These are phyloP conservation scores for Cyclotella baltica DNA, from an alignment of 108 stramenopile species.

Conservation along the genomic window DNA sequence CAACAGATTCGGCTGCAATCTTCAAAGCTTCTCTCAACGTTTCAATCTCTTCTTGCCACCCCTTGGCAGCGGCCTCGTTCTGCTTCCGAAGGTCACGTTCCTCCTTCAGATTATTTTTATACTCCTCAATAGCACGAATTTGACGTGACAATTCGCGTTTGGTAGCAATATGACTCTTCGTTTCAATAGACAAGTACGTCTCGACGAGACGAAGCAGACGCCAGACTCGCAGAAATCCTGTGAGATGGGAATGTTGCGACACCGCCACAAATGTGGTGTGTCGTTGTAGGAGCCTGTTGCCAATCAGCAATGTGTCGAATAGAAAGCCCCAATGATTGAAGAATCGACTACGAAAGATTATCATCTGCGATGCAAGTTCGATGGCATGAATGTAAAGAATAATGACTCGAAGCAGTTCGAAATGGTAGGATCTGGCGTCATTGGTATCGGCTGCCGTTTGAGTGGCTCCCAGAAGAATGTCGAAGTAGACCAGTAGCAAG, in stretches of 20 bases:
- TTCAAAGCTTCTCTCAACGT: constrained; percentile 43
- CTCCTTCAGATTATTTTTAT: constrained; percentile 9
- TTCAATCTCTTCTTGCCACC: constrained; percentile 32
- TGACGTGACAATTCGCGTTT: constrained; percentile 27
- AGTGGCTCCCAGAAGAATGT: constrained; percentile 20
- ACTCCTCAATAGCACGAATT: constrained; percentile 1
- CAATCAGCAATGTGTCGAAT: constrained; percentile 35
- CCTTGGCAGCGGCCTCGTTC: constrained; percentile 18
- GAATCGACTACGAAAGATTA: constrained; percentile 22
- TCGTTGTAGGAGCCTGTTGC: not conserved
- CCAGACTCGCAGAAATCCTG: constrained; percentile 22
- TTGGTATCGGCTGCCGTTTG: not conserved
- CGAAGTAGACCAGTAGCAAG: constrained; percentile 19
- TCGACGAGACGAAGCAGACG: constrained; percentile 25
- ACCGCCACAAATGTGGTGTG: not conserved
- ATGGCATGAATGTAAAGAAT: constrained; percentile 27
- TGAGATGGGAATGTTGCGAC: not conserved
- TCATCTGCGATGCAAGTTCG: constrained; percentile 26
- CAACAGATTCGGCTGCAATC: constrained; percentile 47
- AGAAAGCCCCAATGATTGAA: constrained; percentile 44
- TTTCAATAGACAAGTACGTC: constrained; percentile 28
- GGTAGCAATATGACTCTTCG: constrained; percentile 5
- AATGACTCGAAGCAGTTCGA: not conserved
- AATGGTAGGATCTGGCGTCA: not conserved
- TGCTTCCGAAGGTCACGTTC: constrained; percentile 12